Base-by-base conservation (phyloP, 2,329 filamentous ascomycete genomes). In the Hypoxylon sp. region DNA sequence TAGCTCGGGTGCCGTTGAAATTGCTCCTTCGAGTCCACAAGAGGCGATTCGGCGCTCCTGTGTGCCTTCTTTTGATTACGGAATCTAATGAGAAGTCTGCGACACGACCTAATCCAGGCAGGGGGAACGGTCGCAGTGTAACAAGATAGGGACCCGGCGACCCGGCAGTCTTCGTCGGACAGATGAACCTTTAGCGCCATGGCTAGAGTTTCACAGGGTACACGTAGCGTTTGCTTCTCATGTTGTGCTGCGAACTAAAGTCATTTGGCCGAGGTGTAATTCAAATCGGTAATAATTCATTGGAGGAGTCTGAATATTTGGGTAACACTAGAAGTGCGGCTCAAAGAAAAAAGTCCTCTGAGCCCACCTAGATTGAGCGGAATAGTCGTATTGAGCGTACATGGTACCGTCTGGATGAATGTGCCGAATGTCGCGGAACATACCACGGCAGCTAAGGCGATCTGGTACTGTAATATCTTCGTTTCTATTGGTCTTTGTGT, bases 271-370 rank as follows among this genome's bases (percentile, higher is more conserved):
- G 31, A 37, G 13, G 9, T 11, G 57, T 22, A 52, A 67, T 59
- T 64, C 64, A 67, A 67, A 67, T 65, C 56, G 13, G 14, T 19
- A 14, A 14, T 13, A 42, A 51, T 39, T 62, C 37, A 65, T 67
- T 70, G 64, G 64, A 50, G 42, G 26, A 9, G 17, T 10, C 14
- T 35, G 5, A 26, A 11, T 14, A 37, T 24, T 50, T n/a, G 22
- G 46, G 59, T 51, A 48, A 51, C 59, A 54, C 51, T 31, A 24
- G 35, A 54, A 48, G 50, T 69, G 67, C 63, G 63, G 67, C 67
- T 70, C 60, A 61, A 67, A 53, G 59, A 48, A 59, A 42, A 26
- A 33, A 9, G 22, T 14, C n/a, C 11, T 48, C 10, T 46, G 24
- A 37, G 63, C 31, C 48, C n/a, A 17, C 39, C n/a, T 55, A 17